Base-by-base conservation (phyloP, 352 stramenopile species). In the Phytophthora sojae region DNA sequence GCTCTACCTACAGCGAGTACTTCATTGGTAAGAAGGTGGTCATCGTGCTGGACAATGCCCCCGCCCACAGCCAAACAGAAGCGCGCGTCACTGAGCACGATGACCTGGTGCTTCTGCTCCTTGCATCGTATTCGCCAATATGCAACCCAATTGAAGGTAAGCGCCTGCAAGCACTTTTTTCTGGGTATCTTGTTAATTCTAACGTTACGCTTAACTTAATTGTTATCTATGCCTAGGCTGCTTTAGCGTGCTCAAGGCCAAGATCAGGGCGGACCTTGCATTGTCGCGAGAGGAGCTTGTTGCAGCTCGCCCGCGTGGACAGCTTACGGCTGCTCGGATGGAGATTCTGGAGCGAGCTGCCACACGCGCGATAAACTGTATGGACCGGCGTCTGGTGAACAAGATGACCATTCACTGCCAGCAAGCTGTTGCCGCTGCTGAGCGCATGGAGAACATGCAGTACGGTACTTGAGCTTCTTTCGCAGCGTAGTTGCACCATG, bases 121-220 rank as follows among this genome's bases (percentile, higher is more conserved):
- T 72, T 2, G 65, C 47, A 0, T 37, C 57, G 4, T 72, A 72
- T 26, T 61, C 45, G 7, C 51, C 64, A 5, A 67, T 67, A 50
- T 67, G 64, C 19, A 72, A 66, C 42, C 57, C 64, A 6, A 67
- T 72, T 39, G 57, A 72, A 58, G 57, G 57, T 47, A 42, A 42
- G 35, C 2, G 35, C 6, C 35, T 42, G 7, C 6, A 9, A 2
- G 35, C 12, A 42, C n/a, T 42, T 9, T 14, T 2, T 29, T 29
- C 25, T 29, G 25, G 25, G 25, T 29, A 29, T 29, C 25, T 2
- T 29, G 25, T 29, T 29, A 29, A 29, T 29, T 29, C 35, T 42
- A 42, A 42, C 35, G 12, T 42, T 8, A 4, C 25, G 25, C 25
- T 14, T 42, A 42, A 42, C 35, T 2, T 14, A 15, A 42, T 42